Base-by-base conservation (phyloP, 495 filamentous ascomycete species). In the Aspergillus sparsus region DNA sequence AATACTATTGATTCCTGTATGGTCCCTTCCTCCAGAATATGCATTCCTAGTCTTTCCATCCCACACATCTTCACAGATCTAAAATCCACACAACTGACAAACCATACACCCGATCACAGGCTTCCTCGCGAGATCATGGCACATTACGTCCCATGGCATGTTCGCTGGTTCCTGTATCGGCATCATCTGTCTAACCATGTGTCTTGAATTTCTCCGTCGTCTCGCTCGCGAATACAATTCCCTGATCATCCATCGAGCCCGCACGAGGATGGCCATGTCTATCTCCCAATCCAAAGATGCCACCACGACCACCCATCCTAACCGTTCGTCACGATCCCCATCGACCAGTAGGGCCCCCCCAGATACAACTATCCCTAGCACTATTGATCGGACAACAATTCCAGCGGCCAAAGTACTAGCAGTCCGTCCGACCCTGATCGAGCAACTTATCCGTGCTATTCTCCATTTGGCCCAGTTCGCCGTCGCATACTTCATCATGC, bases 141-240 rank as follows among this genome's bases (percentile, higher is more conserved):
- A 86, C 55, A 80, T 90, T 60, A 82, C 70, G 12, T 86, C 84
- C 0, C 62, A 53, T 0, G 82, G 79, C 57, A 84, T 82, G 69
- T 90, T 92, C 62, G 87, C 85, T 10, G 87, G 83, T 21, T 83
- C 83, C 42, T 91, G 89, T 70, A 87, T 92, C 65, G 87, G 86
- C 27, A 82, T 87, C 18, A 76, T 89, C 60, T 71, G 78, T 11
- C 80, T 91, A 27, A 87, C 88, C 45, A 71, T 89, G 11, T 55
- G 70, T 6, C 82, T 91, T 41, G 88, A 91, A 62, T 71, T 85
- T 53, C 72, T 91, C 7, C 84, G 88, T 21, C 83, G 86, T 6
- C 16, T 77, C 1, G 71, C 77, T 45, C 78, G 80, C 55, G 83
- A 83, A 66, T 91, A 87, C 66, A 88, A 91, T 61, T 71, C 72